Percentiles rank a stretch among this genome's conserved stretches.
phyloP scores from a whole-genome alignment of 225 moss, liverwort and hornwort species.

The Sphagnum tenellum region DNA sequence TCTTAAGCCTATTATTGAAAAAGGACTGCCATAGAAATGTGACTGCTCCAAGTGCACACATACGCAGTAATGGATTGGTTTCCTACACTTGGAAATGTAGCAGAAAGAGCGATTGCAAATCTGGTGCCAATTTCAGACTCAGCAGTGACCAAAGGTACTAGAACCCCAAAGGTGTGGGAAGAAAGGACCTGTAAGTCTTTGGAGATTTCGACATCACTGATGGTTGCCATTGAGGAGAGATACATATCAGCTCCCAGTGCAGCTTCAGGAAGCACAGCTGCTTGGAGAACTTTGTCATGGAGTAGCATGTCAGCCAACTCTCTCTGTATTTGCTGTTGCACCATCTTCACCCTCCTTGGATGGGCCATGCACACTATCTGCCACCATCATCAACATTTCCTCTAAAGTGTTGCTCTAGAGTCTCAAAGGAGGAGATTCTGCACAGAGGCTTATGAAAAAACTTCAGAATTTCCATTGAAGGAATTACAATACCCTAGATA shows the following conservation, averaged over 20 bases:
- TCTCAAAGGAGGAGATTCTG: neutral
- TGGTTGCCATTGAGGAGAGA: conserved; percentile 78
- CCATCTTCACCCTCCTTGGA: conserved; percentile 96
- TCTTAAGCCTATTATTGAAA: no score
- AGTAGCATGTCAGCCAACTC: conserved; percentile 89
- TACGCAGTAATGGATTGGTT: no score
- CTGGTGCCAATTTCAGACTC: no score
- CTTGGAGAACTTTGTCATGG: conserved; percentile 81
- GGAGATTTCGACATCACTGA: conserved; percentile 89
- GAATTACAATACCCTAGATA: no score
- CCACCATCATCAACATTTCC: conserved; percentile 2
- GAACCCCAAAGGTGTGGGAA: no score
- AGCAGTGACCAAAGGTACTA: no score
- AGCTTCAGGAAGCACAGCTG: conserved; percentile 77
- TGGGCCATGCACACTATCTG: conserved; percentile 82
- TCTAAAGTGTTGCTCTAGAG: neutral
- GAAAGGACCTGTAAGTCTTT: conserved; percentile 64
- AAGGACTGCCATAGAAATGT: no score
- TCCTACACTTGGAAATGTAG: no score
- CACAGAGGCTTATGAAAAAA: neutral
- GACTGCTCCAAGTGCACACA: no score
- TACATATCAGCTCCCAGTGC: conserved; percentile 97
- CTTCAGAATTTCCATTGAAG: no score
- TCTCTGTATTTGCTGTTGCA: conserved; percentile 86
- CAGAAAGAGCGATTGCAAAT: no score